Conservation (phyloP, 192 early-diverging fungal genomes). For the Backusella psychrophila region DNA sequence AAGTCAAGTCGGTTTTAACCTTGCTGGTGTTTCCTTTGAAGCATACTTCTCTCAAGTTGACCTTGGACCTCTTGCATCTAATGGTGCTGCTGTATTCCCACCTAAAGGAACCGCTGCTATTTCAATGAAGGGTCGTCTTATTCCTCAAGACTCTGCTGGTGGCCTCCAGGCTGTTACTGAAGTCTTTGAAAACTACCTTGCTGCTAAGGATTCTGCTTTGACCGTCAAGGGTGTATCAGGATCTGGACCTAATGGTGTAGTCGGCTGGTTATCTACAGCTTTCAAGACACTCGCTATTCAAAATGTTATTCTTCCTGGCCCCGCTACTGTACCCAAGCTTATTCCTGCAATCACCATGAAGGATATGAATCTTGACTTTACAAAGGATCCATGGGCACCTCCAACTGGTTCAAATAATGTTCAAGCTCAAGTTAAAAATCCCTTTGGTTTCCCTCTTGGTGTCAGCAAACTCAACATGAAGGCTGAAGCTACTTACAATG, state of each 20-base stretch:
- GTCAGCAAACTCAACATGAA: slow-evolving; percentile 46
- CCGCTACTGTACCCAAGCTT: slow-evolving; percentile 29
- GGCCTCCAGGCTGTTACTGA: slow-evolving; percentile 44
- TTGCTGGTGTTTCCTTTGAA: slow-evolving; percentile 47
- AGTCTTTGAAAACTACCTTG: slow-evolving; percentile 52
- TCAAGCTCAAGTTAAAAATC: slow-evolving; percentile 36
- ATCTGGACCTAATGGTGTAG: slow-evolving; percentile 34
- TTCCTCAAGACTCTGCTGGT: slow-evolving; percentile 41
- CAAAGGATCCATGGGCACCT: slow-evolving; percentile 43
- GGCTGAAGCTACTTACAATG: slow-evolving; percentile 17
- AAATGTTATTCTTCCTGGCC: slow-evolving; percentile 33
- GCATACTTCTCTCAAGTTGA: slow-evolving; percentile 37
- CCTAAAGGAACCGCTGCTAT: slow-evolving; percentile 34
- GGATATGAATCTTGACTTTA: slow-evolving; percentile 49
- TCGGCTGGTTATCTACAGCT: slow-evolving; percentile 40
- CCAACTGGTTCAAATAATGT: slow-evolving; percentile 39
- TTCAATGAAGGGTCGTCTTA: slow-evolving; percentile 47
- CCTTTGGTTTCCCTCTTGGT: slow-evolving; percentile 43
- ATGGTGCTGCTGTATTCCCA: slow-evolving; percentile 46
- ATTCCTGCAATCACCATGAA: slow-evolving; percentile 40
- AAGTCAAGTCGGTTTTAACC: slow-evolving; percentile 47
- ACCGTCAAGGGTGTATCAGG: slow-evolving; percentile 26
- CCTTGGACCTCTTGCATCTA: slow-evolving; percentile 52
- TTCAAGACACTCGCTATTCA: slow-evolving; percentile 42
- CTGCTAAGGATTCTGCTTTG: slow-evolving; percentile 29